These are phyloP conservation scores for Stemphylium beticola DNA, from an alignment of 2,329 filamentous ascomycete genomes.

Conservation along the genomic window DNA sequence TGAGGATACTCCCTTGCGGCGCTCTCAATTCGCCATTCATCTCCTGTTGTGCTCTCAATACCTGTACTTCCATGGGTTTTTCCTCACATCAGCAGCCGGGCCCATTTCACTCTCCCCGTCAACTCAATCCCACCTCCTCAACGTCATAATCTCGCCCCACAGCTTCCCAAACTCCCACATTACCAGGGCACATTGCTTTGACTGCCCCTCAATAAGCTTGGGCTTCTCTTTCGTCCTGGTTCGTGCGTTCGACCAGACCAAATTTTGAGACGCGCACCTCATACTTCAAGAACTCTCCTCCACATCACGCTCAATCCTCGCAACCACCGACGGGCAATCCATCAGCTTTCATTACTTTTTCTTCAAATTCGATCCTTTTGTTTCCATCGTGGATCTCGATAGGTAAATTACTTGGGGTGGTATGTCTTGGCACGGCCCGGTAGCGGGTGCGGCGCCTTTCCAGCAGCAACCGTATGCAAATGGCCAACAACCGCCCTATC, in stretches of 20 bases:
- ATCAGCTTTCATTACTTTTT: slow-evolving; percentile 6
- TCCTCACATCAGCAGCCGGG: slow-evolving; percentile 32
- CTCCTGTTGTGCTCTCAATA: slow-evolving; percentile 22
- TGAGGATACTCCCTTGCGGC: background rate
- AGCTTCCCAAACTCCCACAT: background rate
- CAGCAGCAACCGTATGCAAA: slow-evolving; percentile 41
- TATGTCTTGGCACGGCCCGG: slow-evolving; percentile 49
- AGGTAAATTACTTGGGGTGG: slow-evolving; percentile 11
- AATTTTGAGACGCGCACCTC: slow-evolving; percentile 33
- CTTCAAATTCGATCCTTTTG: background rate
- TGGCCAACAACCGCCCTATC: slow-evolving; percentile 35
- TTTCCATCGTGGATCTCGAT: slow-evolving; percentile 6
- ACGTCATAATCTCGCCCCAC: slow-evolving; percentile 1
- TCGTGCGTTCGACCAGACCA: slow-evolving; percentile 37
- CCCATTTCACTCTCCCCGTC: slow-evolving; percentile 17
- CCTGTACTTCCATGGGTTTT: slow-evolving; percentile 14
- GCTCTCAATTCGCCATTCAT: slow-evolving; percentile 13
- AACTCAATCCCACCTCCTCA: slow-evolving; percentile 13
- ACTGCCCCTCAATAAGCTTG: slow-evolving; percentile 17
- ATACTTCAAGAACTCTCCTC: slow-evolving; percentile 21
- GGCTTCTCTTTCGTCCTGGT: slow-evolving; percentile 25
- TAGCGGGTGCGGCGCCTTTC: slow-evolving; percentile 42
- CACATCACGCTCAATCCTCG: slow-evolving; percentile 10
- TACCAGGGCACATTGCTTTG: slow-evolving; percentile 4
- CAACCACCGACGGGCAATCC: slow-evolving; percentile 2